Conservation (phyloP, 2,329 filamentous ascomycete genomes). For the Aureobasidium sp. region DNA sequence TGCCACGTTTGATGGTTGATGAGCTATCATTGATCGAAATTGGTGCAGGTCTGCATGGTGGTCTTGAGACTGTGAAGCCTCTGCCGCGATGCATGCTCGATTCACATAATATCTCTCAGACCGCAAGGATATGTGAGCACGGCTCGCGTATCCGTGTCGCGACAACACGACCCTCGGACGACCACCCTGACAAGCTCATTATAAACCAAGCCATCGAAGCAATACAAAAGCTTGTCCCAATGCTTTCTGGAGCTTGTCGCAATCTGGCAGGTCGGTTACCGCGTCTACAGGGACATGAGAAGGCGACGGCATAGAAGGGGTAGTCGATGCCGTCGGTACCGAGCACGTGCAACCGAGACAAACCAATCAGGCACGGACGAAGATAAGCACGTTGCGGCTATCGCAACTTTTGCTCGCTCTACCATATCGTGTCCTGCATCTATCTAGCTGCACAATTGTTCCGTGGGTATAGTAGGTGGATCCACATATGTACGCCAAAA, state of each 20-base stretch:
- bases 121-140: neutral
- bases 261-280: neutral
- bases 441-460: neutral
- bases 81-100: neutral
- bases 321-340: constrained; percentile 7
- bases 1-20: neutral
- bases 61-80: neutral
- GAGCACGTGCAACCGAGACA: neutral
- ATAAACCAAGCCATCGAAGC: neutral
- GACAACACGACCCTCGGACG: neutral
- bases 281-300: neutral
- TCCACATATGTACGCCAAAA: neutral
- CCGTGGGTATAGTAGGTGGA: neutral
- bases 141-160: neutral
- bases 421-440: neutral
- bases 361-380: neutral
- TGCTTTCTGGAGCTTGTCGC: neutral
- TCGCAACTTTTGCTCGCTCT: neutral
- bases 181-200: neutral
- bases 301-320: neutral
- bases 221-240: neutral
- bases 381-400: neutral
- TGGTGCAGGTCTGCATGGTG: neutral
- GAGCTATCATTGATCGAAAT: neutral
- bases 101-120: neutral